These are phyloP conservation scores for Metahyphopichia silvanorum DNA, from an alignment of 805 yeast species.

Conservation along the genomic window DNA sequence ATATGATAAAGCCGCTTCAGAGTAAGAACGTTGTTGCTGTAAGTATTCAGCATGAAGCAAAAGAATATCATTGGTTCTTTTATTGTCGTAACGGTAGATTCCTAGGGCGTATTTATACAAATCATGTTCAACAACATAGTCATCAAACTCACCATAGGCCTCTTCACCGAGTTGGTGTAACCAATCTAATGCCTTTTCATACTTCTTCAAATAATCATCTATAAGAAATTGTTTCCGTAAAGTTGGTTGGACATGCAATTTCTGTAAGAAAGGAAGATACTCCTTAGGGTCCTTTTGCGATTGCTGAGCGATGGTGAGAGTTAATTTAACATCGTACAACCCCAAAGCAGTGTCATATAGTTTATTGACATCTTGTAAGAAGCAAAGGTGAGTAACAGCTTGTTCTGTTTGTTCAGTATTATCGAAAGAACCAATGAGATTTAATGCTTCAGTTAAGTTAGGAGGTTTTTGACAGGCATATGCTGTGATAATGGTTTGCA, in stretches of 20 bases:
- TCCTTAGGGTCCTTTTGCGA: constrained; percentile 98
- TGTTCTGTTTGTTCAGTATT: constrained; percentile 47
- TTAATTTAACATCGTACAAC: constrained; percentile 74
- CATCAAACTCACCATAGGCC: constrained; percentile 51
- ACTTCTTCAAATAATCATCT: constrained; percentile 71
- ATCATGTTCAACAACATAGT: constrained; percentile 65
- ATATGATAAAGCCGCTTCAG: constrained; percentile 76
- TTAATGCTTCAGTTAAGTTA: constrained; percentile 70
- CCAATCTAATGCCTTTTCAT: constrained; percentile 66
- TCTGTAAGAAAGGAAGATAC: constrained; percentile 86
- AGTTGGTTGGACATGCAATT: constrained; percentile 63
- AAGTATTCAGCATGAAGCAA: constrained; percentile 61
- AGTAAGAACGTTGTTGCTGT: constrained; percentile 51
- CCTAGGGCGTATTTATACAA: constrained; percentile 68
- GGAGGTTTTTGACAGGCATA: constrained; percentile 92
- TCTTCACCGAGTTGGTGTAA: constrained; percentile 47
- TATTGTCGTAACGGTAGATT: constrained; percentile 47
- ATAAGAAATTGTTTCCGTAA: constrained; percentile 70
- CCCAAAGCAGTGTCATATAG: constrained; percentile 80
- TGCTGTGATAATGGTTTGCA: constrained; percentile 83
- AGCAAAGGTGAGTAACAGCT: constrained; percentile 80
- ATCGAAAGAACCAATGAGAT: constrained; percentile 52
- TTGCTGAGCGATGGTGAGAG: constrained; percentile 87
- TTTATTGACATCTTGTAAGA: constrained; percentile 83
- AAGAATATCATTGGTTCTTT: constrained; percentile 54